Evolutionary conservation across 2,329 filamentous ascomycete genomes (phyloP).

Genomic region (Ramularia collo-cygni): DNA sequence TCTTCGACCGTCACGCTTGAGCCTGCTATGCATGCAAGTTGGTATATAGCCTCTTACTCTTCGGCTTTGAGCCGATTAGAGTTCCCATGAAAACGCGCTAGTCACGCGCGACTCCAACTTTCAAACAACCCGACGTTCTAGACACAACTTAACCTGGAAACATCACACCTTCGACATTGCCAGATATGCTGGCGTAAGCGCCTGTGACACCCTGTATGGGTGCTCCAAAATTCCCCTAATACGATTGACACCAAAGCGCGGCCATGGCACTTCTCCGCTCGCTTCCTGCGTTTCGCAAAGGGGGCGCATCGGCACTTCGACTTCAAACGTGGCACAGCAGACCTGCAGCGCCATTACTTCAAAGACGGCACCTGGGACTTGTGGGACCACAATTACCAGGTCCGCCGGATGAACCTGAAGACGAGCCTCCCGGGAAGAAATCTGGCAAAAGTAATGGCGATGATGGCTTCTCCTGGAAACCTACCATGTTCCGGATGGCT

Average conservation of each 20-base stretch:
- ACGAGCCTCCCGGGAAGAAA: conserved; percentile 9
- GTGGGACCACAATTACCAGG: conserved; percentile 17
- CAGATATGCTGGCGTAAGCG: too few species aligned
- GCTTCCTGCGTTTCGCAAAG: conserved; percentile 2
- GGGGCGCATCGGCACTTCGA: conserved; percentile 2
- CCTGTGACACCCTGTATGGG: too few species aligned
- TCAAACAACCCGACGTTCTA: too few species aligned
- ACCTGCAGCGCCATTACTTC: conserved; percentile 2
- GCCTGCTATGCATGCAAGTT: too few species aligned
- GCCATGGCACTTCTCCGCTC: conserved; percentile 2
- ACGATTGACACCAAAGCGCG: neutral
- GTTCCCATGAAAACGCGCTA: too few species aligned
- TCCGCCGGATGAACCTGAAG: conserved; percentile 16
- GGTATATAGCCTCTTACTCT: too few species aligned
- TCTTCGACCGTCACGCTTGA: too few species aligned
- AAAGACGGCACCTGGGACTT: conserved; percentile 7
- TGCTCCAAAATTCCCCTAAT: too few species aligned
- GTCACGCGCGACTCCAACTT: too few species aligned
- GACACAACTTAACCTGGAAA: too few species aligned
- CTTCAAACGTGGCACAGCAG: conserved; percentile 1
- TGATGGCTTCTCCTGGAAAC: conserved; percentile 21
- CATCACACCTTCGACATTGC: too few species aligned
- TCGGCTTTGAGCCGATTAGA: too few species aligned
- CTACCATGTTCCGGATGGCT: conserved; percentile 46
- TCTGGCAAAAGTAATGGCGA: conserved; percentile 7